A percentile compares a stretch with the other conserved stretches of the same genome.
Conservation (phyloP, 2,329 filamentous ascomycete genomes). For the Periconia digitata region DNA sequence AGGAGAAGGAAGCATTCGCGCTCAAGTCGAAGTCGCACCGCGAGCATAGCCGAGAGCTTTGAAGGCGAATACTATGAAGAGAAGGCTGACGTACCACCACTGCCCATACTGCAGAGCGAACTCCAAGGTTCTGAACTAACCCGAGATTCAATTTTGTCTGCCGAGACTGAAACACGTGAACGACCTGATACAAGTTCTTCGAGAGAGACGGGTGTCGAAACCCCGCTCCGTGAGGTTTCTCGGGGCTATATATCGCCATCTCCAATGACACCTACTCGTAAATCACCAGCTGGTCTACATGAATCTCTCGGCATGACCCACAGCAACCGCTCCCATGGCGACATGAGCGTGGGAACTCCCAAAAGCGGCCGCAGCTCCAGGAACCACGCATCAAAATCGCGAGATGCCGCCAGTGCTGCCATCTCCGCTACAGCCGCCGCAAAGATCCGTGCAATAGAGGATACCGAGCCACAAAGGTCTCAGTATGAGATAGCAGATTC, state of each 20-base stretch:
- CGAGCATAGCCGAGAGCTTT: conserved; percentile 56
- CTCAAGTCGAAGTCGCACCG: conserved; percentile 54
- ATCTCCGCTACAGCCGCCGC: conserved; percentile 41
- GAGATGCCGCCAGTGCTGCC: conserved; percentile 23
- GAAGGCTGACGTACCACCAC: conserved; percentile 67
- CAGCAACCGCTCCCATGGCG: conserved; percentile 56
- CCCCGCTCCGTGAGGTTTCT: conserved; percentile 63
- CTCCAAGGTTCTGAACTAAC: conserved; percentile 86
- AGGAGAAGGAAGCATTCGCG: conserved; percentile 46
- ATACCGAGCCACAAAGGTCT: conserved; percentile 35
- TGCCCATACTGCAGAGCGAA: conserved; percentile 81
- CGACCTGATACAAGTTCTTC: conserved; percentile 68
- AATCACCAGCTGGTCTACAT: conserved; percentile 59
- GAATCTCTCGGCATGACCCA: conserved; percentile 68
- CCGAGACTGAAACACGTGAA: conserved; percentile 63
- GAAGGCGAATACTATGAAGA: conserved; percentile 49
- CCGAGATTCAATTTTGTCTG: conserved; percentile 81
- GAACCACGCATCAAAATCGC: conserved; percentile 44
- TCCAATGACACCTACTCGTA: conserved; percentile 65
- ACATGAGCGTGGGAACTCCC: conserved; percentile 50
- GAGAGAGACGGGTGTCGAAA: conserved; percentile 53
- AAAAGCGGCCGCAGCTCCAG: conserved; percentile 43
- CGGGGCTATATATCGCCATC: conserved; percentile 62
- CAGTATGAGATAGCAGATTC: conserved; percentile 40
- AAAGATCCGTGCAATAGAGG: conserved; percentile 40